A percentile compares a stretch with the other conserved stretches of the same genome.
Evolutionary conservation across 169 alveolate genomes (phyloP).

Genomic region (Plasmodium reichenowi): DNA sequence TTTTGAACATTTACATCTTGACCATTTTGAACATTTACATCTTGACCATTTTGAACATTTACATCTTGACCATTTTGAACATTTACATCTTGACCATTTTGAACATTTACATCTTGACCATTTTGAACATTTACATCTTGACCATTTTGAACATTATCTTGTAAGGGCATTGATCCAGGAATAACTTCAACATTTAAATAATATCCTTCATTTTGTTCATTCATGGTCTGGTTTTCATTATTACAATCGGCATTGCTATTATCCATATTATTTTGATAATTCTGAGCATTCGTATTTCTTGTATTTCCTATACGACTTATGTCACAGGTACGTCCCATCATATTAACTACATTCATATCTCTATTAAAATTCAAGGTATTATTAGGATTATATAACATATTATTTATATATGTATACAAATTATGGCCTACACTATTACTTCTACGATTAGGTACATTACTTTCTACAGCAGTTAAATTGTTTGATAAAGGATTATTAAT

Average conservation of each 20-base stretch:
- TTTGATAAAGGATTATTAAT: constrained; percentile 8
- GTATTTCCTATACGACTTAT: neutral
- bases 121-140: too few species aligned
- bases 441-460: neutral
- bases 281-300: neutral
- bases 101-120: too few species aligned
- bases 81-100: too few species aligned
- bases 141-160: too few species aligned
- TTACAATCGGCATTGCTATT: neutral
- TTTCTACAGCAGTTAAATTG: too few species aligned
- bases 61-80: too few species aligned
- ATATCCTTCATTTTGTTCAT: too few species aligned
- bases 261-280: neutral
- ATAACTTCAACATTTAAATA: too few species aligned
- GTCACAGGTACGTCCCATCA: neutral
- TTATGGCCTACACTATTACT: constrained; percentile 6
- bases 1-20: too few species aligned
- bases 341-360: neutral
- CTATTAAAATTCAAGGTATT: constrained; percentile 28
- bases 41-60: too few species aligned
- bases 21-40: too few species aligned
- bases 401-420: constrained; percentile 3
- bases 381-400: constrained; percentile 20
- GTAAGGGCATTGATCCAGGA: neutral
- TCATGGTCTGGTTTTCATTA: neutral